These are phyloP conservation scores for Cryptosporidium parvum DNA, from an alignment of 169 alveolate species.

Conservation along the genomic window DNA sequence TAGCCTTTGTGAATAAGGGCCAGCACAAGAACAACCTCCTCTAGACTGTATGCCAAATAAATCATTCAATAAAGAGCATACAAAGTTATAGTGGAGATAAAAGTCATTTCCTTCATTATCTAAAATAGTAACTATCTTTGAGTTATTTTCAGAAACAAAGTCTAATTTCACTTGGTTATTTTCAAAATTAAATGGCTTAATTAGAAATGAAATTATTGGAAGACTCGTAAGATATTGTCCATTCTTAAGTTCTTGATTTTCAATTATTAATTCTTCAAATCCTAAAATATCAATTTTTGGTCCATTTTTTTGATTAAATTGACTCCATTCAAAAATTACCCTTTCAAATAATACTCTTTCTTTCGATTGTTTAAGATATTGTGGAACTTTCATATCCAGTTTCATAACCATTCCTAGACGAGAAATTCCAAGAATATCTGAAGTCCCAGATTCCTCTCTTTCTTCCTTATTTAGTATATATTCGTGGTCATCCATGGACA, in stretches of 20 bases:
- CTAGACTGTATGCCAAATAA: slow-evolving; percentile 93
- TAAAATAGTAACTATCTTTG: background rate
- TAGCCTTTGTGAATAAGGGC: slow-evolving; percentile 89
- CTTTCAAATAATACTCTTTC: slow-evolving; percentile 70
- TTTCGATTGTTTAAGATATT: slow-evolving; percentile 53
- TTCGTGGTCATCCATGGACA: slow-evolving; percentile 88
- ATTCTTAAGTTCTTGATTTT: slow-evolving; percentile 14
- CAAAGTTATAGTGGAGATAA: slow-evolving; percentile 90
- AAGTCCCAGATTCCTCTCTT: slow-evolving; percentile 96
- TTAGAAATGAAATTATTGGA: slow-evolving; percentile 77
- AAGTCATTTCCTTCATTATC: slow-evolving; percentile 35
- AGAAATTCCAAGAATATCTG: slow-evolving; percentile 90
- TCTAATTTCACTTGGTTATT: background rate
- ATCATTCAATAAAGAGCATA: slow-evolving; percentile 91
- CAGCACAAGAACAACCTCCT: slow-evolving; percentile 96
- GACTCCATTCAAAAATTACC: background rate
- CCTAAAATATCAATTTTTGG: slow-evolving; percentile 58
- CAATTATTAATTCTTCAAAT: slow-evolving; percentile 36
- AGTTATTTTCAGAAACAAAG: background rate
- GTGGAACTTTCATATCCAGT: slow-evolving; percentile 83
- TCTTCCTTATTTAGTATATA: slow-evolving; percentile 87
- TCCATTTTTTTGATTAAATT: slow-evolving; percentile 22
- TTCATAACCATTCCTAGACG: slow-evolving; percentile 90
- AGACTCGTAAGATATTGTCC: background rate
- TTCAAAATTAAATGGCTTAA: slow-evolving; percentile 59